Evolutionary conservation across 208 protist genomes (phyloP), one percentile per base, ranked within the genome.

Genomic region (Acanthamoeba polyphaga): DNA sequence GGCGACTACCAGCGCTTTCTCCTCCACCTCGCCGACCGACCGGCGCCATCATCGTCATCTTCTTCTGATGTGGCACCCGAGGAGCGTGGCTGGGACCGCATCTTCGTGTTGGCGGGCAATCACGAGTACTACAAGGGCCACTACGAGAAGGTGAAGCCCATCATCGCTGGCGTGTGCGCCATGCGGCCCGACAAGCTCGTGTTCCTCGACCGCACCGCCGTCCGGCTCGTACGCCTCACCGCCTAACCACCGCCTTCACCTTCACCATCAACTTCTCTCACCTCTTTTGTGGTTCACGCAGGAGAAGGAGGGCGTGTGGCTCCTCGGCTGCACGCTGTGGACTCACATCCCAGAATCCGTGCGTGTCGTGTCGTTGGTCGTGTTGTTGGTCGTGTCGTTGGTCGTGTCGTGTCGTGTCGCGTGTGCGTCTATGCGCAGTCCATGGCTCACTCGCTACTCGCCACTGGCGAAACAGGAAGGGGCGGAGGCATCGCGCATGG

Each of bases 261-360:
- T 22, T 82, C 74, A 43, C 27, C 43, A 13, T 38, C 66, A 43
- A 49, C 74, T 12, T 82, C 19, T 43, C 38, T 43, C 38, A 43
- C 38, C 38, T 43, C 38, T 43, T 43, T 43, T 43, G 38, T 43
- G 38, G 38, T 43, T 2, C 49, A 2, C 6, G 24, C 76, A 91
- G 58, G 84, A 70, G 5, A 34, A 64, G 55, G 55, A 51, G 34
- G 15, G 84, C 5, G 84, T 91, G 55, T 70, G 84, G 58, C 13
- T 91, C 24, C 84, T 91, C 29, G 84, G 84, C 55, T 91, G 84
- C 84, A 91, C 84, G n/a, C 58, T 91, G 58, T 91, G 84, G 84
- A 91, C 58, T 0, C 84, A 91, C 84, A 91, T 70, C 7, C 84
- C 84, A 9, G 84, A 91, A 38, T 24, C 7, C 17, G 60, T 70